Percentiles rank a stretch among this genome's conserved stretches.
Evolutionary conservation across 2,329 filamentous ascomycete species (phyloP).

Genomic region (Pezicula radicicola): DNA sequence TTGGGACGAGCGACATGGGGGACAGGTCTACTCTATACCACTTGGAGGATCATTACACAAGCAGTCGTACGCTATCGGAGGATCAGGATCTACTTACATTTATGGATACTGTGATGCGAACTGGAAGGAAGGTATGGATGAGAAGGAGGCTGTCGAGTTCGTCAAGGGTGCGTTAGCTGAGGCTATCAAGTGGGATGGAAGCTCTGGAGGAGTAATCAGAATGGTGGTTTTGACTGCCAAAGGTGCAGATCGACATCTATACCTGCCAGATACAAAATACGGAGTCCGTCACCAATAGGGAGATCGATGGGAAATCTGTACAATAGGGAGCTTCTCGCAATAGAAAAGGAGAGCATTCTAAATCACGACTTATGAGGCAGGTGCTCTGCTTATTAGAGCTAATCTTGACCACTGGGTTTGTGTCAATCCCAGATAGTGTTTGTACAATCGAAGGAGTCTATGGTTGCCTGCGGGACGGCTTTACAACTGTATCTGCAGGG

Average conservation of each 20-base stretch:
- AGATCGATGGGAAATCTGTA: slow-evolving; percentile 43
- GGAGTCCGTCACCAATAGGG: slow-evolving; percentile 42
- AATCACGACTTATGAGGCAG: not conserved
- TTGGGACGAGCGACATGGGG: slow-evolving; percentile 91
- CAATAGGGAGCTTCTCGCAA: slow-evolving; percentile 20
- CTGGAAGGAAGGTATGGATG: slow-evolving; percentile 93
- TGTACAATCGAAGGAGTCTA: not conserved
- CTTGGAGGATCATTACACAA: slow-evolving; percentile 97
- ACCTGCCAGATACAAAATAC: slow-evolving; percentile 91
- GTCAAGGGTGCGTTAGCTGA: slow-evolving; percentile 89
- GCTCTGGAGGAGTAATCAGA: slow-evolving; percentile 95
- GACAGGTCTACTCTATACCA: slow-evolving; percentile 96
- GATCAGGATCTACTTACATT: slow-evolving; percentile 97
- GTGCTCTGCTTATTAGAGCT: not conserved
- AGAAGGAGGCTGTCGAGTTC: slow-evolving; percentile 85
- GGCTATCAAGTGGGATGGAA: slow-evolving; percentile 99
- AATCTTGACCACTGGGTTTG: too few species aligned
- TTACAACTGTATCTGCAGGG: not conserved
- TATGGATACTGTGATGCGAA: slow-evolving; percentile 98
- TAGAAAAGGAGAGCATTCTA: slow-evolving; percentile 15
- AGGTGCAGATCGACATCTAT: slow-evolving; percentile 90
- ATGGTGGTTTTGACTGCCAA: slow-evolving; percentile 93
- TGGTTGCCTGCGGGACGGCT: not conserved
- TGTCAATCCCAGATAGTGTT: too few species aligned
- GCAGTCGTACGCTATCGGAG: slow-evolving; percentile 91